These are phyloP conservation scores for Immersiella caudata DNA, from an alignment of 495 filamentous ascomycete species.

Conservation along the genomic window DNA sequence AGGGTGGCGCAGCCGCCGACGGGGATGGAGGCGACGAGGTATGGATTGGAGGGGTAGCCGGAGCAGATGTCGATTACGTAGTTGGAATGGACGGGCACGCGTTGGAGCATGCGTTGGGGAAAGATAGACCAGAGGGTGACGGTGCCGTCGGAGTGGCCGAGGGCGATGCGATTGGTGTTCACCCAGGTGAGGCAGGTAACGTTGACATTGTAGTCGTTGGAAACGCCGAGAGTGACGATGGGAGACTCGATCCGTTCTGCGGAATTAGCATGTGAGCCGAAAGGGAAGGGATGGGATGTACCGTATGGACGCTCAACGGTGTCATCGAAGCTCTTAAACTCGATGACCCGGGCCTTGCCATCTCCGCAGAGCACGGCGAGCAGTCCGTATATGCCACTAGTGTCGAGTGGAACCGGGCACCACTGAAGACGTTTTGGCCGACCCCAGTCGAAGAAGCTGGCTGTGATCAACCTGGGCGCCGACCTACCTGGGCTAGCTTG, in stretches of 20 bases:
- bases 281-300: conserved; percentile 26
- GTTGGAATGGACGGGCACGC: conserved; percentile 46
- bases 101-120: conserved; percentile 42
- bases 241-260: conserved; percentile 46
- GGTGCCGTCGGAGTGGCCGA: conserved; percentile 53
- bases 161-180: conserved; percentile 49
- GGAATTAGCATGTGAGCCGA: background rate
- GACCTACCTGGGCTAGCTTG: conserved; percentile 26
- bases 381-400: conserved; percentile 31
- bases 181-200: conserved; percentile 54
- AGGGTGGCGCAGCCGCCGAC: conserved; percentile 50
- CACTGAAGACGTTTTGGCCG: conserved; percentile 47
- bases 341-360: conserved; percentile 46
- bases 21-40: conserved; percentile 48
- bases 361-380: conserved; percentile 48
- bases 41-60: conserved; percentile 50
- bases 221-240: conserved; percentile 44
- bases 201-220: conserved; percentile 45
- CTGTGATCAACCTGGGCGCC: conserved; percentile 34
- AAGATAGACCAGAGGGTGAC: conserved; percentile 53
- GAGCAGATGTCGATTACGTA: conserved; percentile 52
- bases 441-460: conserved; percentile 46
- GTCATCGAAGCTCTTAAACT: conserved; percentile 35
- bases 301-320: conserved; percentile 36
- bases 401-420: conserved; percentile 46